phyloP scores from a whole-genome alignment of 495 filamentous ascomycete species.

The Lasiosphaeria miniovina region DNA sequence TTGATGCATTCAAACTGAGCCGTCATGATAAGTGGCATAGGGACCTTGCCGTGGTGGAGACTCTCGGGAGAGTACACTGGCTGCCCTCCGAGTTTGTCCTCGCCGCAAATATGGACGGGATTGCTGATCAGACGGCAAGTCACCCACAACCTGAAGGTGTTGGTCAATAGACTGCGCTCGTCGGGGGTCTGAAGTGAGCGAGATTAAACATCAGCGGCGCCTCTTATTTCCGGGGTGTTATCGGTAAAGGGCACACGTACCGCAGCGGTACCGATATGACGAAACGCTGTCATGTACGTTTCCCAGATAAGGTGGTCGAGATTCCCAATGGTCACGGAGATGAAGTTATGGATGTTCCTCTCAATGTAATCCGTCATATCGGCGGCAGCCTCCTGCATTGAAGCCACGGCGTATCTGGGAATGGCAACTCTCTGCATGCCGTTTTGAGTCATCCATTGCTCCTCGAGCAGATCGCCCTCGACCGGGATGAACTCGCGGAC shows the following conservation, averaged over 20 bases:
- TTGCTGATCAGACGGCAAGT: constrained; percentile 27
- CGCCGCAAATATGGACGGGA: constrained; percentile 23
- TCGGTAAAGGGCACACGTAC: background rate
- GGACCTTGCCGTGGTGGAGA: constrained; percentile 16
- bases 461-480: constrained; percentile 24
- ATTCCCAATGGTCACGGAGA: constrained; percentile 12
- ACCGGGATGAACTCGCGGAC: constrained; percentile 23
- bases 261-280: constrained; percentile 18
- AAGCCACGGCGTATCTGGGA: constrained; percentile 23
- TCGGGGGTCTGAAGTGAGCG: constrained; percentile 14
- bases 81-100: constrained; percentile 22
- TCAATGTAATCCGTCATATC: constrained; percentile 26
- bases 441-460: constrained; percentile 20
- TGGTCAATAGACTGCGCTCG: constrained; percentile 22
- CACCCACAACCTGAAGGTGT: constrained; percentile 28
- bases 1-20: constrained; percentile 32
- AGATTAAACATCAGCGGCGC: background rate
- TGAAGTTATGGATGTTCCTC: constrained; percentile 16
- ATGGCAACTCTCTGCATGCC: constrained; percentile 13
- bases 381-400: constrained; percentile 20
- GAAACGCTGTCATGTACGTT: constrained; percentile 25
- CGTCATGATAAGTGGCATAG: constrained; percentile 27
- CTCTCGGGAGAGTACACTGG: constrained; percentile 13
- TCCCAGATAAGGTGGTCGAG: constrained; percentile 24
- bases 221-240: background rate